Base-by-base conservation (phyloP, 495 filamentous ascomycete species). In the Beverwykella pulmonaria region DNA sequence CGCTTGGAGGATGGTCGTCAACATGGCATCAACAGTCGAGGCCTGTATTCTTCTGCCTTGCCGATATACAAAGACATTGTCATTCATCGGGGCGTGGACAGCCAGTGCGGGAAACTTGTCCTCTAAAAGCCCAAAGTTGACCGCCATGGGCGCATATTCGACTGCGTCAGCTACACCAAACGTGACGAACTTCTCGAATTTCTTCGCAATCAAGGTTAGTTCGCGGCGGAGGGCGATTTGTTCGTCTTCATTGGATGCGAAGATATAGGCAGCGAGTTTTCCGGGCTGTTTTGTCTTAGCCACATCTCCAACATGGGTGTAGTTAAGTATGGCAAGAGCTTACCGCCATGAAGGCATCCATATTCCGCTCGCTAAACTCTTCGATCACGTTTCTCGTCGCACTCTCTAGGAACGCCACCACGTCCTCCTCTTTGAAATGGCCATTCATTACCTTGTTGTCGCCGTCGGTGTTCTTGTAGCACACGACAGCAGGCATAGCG, bases 231-330 rank as follows among this genome's bases (percentile, higher is more conserved):
- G 79, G 1, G 53, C 59, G 7, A 74, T 74, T 0, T 73, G 71
- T 14, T 78, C 71, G 7, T 32, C 22, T 12, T 67, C 39, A 8
- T 61, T 71, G 5, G 60, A 25, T 8, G 70, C 48, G 64, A 84
- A 81, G 71, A 78, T 81, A 68, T 82, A 79, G 25, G 80, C 76
- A 0, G 83, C 68, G 9, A 78, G 79, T 58, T 82, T 83, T 0
- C 77, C 76, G 1, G 75, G 67, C 82, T 84, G 27, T 1, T 22
- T 20, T 41, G 20, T n/a, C 41, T 20, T 39, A 20, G 32, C 58
- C 39, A 65, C 48, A 47, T 55, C 59, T 9, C 26, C 47, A 25
- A 1, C 22, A 53, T 56, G 10, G 27, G 27, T 47, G 27, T 12
- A 48, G 32, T 5, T 29, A 27, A 22, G 36, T 23, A 34, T 15